These are phyloP conservation scores for Suhomyces prunicola DNA, from an alignment of 805 yeast genomes.

Conservation along the genomic window DNA sequence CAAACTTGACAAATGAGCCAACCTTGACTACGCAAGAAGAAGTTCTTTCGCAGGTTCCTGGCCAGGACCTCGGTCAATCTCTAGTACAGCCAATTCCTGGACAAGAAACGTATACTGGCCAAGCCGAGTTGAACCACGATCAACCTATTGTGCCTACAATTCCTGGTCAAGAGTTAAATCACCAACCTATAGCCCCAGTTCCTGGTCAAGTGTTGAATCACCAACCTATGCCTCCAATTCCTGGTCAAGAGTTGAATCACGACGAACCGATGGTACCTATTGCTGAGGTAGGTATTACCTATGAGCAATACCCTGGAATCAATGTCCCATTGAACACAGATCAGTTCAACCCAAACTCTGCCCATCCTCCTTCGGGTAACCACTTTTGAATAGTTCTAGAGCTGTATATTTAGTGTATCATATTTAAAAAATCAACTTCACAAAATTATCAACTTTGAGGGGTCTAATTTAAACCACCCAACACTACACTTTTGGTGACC, in stretches of 20 bases:
- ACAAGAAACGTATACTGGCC: no score
- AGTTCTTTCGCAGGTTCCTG: background rate
- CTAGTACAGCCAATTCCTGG: background rate
- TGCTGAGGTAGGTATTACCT: background rate
- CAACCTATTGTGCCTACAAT: background rate
- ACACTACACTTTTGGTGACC: slow-evolving; percentile 60
- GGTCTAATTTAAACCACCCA: slow-evolving; percentile 28
- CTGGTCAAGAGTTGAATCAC: background rate
- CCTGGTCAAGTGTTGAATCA: background rate
- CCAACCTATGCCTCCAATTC: background rate
- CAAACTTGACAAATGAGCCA: background rate
- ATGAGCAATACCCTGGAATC: background rate
- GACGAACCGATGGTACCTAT: background rate
- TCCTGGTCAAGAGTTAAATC: background rate
- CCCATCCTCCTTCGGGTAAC: background rate
- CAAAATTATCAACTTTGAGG: no score
- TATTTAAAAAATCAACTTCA: background rate
- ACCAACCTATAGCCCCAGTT: background rate
- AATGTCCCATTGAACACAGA: background rate
- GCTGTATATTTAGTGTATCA: background rate
- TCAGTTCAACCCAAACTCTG: background rate
- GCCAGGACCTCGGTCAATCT: background rate
- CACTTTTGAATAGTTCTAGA: background rate
- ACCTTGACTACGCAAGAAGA: background rate
- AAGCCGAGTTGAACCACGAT: no score